Conservation (phyloP, 257 asterid species). For the Solanum virginianum region DNA sequence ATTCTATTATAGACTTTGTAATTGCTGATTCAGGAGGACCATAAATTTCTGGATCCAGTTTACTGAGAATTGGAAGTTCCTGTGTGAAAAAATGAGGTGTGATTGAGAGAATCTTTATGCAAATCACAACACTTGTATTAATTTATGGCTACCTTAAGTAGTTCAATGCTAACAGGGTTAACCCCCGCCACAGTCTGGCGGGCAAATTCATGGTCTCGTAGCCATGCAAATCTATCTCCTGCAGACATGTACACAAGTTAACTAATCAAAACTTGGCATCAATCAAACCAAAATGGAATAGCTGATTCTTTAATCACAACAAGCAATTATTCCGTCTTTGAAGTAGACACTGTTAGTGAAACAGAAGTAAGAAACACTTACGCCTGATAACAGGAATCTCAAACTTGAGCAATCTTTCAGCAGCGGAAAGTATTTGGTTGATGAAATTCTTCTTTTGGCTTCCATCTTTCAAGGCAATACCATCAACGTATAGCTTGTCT, state of each 20-base stretch:
- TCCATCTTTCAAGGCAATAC: neutral
- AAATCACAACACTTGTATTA: neutral
- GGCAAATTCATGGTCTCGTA: slow-evolving; percentile 13
- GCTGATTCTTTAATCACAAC: neutral
- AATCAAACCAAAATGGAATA: neutral
- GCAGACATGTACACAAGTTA: neutral
- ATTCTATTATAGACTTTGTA: slow-evolving; percentile 47
- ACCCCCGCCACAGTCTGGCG: slow-evolving; percentile 7
- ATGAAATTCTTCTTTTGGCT: neutral
- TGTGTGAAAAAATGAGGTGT: neutral
- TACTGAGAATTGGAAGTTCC: slow-evolving; percentile 17
- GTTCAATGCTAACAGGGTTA: slow-evolving; percentile 8
- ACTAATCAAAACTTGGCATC: too few relatives aligned
- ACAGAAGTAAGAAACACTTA: neutral
- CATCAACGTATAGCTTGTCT: neutral
- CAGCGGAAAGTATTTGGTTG: neutral
- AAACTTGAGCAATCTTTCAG: neutral
- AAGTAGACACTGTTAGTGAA: neutral
- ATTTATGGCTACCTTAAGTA: slow-evolving; percentile 1
- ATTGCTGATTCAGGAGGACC: slow-evolving; percentile 24
- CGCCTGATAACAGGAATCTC: neutral
- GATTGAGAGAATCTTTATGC: neutral
- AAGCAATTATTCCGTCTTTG: neutral
- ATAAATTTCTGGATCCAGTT: slow-evolving; percentile 17
- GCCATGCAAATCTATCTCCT: neutral